Conservation (phyloP, 2,329 filamentous ascomycete species). For the Berkeleyomyces basicola region DNA sequence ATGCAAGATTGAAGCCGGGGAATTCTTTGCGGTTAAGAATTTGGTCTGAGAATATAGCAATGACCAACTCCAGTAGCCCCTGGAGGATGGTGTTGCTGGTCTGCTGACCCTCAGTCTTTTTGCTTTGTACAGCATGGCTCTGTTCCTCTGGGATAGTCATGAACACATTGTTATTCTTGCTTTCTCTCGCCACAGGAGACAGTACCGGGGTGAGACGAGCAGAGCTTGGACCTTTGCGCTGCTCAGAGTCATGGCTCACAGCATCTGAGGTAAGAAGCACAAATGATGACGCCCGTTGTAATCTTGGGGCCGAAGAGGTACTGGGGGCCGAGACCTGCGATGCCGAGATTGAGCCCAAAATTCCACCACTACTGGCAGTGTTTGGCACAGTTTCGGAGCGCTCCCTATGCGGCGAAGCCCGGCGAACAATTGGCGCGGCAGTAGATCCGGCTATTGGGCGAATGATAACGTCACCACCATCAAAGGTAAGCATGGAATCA, state of each 20-base stretch:
- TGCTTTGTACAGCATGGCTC: not conserved
- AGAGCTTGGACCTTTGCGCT: slow-evolving; percentile 29
- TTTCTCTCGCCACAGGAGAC: slow-evolving; percentile 22
- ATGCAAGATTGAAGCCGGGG: slow-evolving; percentile 65
- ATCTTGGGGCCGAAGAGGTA: slow-evolving; percentile 27
- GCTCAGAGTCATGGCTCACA: not conserved
- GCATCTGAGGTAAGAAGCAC: slow-evolving; percentile 57
- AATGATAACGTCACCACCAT: slow-evolving; percentile 71
- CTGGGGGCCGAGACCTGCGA: not conserved
- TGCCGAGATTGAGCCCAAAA: not conserved
- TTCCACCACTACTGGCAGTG: not conserved
- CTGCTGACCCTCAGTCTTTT: slow-evolving; percentile 31
- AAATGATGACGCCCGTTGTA: slow-evolving; percentile 78
- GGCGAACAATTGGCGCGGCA: slow-evolving; percentile 51
- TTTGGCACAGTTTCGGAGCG: slow-evolving; percentile 29
- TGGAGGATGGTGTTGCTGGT: slow-evolving; percentile 58
- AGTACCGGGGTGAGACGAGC: slow-evolving; percentile 48
- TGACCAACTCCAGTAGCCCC: slow-evolving; percentile 57
- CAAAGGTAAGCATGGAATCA: slow-evolving; percentile 66
- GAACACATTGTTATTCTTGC: not conserved
- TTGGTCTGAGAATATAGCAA: slow-evolving; percentile 73
- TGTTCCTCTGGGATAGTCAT: not conserved
- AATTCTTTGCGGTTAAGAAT: slow-evolving; percentile 80
- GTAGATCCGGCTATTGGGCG: slow-evolving; percentile 50
- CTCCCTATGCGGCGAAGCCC: slow-evolving; percentile 34